Conservation (phyloP, 108 stramenopile genomes). For the Nitzschia sp. region DNA sequence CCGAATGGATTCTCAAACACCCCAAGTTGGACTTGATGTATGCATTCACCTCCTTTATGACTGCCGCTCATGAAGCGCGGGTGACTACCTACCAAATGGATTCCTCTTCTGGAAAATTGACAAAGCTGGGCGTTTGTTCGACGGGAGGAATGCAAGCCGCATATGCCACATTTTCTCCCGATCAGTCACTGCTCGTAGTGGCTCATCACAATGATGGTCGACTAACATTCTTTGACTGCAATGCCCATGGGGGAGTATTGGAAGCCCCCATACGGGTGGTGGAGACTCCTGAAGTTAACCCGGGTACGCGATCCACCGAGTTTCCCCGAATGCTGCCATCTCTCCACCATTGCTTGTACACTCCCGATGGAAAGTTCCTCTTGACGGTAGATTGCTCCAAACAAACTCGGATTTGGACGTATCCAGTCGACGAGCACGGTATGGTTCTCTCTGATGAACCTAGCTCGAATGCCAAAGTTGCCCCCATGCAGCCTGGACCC, state of each 20-base stretch:
- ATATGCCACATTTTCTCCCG: constrained; percentile 30
- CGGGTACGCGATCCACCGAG: constrained; percentile 11
- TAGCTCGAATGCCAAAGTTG: constrained; percentile 14
- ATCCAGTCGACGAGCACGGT: constrained; percentile 23
- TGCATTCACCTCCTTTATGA: constrained; percentile 21
- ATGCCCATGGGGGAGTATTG: constrained; percentile 16
- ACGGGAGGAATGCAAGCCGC: constrained; percentile 22
- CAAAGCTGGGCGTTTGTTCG: constrained; percentile 8
- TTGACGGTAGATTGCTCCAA: constrained; percentile 26
- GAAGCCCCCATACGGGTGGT: constrained; percentile 5
- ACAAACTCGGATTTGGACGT: constrained; percentile 28
- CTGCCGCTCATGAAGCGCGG: background rate
- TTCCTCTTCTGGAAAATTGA: constrained; percentile 3
- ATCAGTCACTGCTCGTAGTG: background rate
- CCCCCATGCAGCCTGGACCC: constrained; percentile 1
- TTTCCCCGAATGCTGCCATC: constrained; percentile 27
- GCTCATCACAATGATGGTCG: constrained; percentile 31
- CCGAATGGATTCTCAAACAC: constrained; percentile 32
- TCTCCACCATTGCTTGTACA: constrained; percentile 25
- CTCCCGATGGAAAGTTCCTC: constrained; percentile 20
- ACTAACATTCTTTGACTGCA: constrained; percentile 34
- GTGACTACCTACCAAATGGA: constrained; percentile 35
- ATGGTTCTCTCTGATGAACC: constrained; percentile 14
- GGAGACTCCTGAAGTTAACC: constrained; percentile 24
- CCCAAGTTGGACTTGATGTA: constrained; percentile 29